Evolutionary conservation across 768 basidiomycete genomes (phyloP).

Genomic region (Mycena sanguinolenta): DNA sequence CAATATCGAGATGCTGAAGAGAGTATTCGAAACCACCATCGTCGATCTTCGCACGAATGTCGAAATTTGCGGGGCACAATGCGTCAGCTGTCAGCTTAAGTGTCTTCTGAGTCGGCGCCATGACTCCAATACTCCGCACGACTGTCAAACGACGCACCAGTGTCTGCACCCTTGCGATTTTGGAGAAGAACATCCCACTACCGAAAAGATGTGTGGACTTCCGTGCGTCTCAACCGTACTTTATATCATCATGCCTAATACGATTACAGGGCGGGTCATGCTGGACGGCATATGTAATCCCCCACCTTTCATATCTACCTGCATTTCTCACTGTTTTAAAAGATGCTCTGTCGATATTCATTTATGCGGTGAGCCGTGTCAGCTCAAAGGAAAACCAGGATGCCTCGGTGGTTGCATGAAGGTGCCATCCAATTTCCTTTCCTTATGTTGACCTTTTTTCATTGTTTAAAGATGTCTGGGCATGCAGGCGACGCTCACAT

Average conservation of each 20-base stretch:
- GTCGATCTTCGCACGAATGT: slow-evolving; percentile 62
- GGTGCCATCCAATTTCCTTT: no score
- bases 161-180: slow-evolving; percentile 63
- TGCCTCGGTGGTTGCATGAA: slow-evolving; percentile 67
- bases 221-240: slow-evolving; percentile 51
- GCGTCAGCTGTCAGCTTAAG: slow-evolving; percentile 60
- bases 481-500: slow-evolving; percentile 65
- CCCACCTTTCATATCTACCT: background rate
- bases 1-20: slow-evolving; percentile 58
- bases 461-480: slow-evolving; percentile 54
- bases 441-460: no score
- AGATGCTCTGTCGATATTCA: slow-evolving; percentile 68
- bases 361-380: slow-evolving; percentile 68
- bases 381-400: slow-evolving; percentile 59
- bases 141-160: slow-evolving; percentile 64
- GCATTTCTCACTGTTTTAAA: background rate
- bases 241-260: slow-evolving; percentile 8
- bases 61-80: slow-evolving; percentile 64
- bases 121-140: slow-evolving; percentile 54
- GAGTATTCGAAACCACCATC: slow-evolving; percentile 55
- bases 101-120: slow-evolving; percentile 65
- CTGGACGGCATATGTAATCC: slow-evolving; percentile 66
- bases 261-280: slow-evolving; percentile 67
- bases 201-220: slow-evolving; percentile 56
- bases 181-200: slow-evolving; percentile 48